Evolutionary conservation across 169 alveolate genomes (phyloP).

Genomic region (Cryptosporidium ubiquitum): DNA sequence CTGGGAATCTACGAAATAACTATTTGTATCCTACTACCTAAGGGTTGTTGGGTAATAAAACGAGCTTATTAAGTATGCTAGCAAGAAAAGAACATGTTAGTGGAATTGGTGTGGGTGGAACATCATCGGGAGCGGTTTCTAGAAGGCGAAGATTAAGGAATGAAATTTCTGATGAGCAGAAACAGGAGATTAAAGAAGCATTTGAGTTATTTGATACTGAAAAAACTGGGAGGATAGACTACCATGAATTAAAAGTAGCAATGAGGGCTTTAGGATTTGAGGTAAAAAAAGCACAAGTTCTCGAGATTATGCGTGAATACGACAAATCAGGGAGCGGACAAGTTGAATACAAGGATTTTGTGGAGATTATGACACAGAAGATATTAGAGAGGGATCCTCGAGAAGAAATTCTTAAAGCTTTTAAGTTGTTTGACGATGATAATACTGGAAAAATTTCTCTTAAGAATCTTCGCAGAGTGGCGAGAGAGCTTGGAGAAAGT

Average conservation of each 20-base stretch:
- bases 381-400: constrained; percentile 90
- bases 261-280: constrained; percentile 99
- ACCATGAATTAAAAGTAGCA: constrained; percentile 97
- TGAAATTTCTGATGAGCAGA: constrained; percentile 93
- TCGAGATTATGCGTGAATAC: constrained; percentile 89
- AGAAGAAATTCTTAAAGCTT: constrained; percentile 91
- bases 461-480: constrained; percentile 95
- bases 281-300: constrained; percentile 93
- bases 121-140: constrained; percentile 44
- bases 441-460: constrained; percentile 91
- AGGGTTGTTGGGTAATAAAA: not conserved
- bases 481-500: constrained; percentile 98
- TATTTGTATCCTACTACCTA: not conserved
- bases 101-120: constrained; percentile 34
- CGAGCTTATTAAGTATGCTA: not conserved
- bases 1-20: not conserved
- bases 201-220: constrained; percentile 97
- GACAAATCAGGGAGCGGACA: constrained; percentile 81
- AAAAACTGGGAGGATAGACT: constrained; percentile 94
- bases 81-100: constrained; percentile 60
- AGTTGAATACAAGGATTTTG: constrained; percentile 87
- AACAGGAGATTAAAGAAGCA: constrained; percentile 96
- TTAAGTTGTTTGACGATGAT: constrained; percentile 96
- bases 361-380: constrained; percentile 89
- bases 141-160: constrained; percentile 74